Conservation (phyloP, 306 rosid genomes). For the Acacia crassicarpa region DNA sequence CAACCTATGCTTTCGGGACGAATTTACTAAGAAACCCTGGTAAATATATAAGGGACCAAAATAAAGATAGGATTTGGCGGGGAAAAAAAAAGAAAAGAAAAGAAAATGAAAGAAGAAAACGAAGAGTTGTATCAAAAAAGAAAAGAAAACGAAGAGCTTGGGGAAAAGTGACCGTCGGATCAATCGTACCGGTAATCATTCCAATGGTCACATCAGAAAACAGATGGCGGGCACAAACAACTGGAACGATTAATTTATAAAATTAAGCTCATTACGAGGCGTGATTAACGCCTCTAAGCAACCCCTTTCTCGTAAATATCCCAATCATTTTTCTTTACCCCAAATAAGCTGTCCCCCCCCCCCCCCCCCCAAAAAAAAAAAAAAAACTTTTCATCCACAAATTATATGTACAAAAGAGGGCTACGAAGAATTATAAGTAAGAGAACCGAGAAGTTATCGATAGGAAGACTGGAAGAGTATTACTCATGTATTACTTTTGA, state of each 20-base stretch:
- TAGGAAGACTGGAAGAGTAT: too few relatives aligned
- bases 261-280: slow-evolving; percentile 39
- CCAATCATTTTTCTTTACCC: not conserved
- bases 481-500: too few relatives aligned
- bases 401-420: not conserved
- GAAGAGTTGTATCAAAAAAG: too few relatives aligned
- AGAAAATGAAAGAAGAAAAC: too few relatives aligned
- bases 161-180: not conserved
- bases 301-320: slow-evolving; percentile 27
- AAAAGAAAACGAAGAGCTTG: too few relatives aligned
- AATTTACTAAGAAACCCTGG: too few relatives aligned
- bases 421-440: too few relatives aligned
- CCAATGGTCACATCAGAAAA: not conserved
- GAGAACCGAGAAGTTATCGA: too few relatives aligned
- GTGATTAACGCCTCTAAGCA: slow-evolving; percentile 46
- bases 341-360: not conserved
- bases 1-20: too few relatives aligned
- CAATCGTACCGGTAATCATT: not conserved
- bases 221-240: not conserved
- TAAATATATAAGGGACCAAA: too few relatives aligned
- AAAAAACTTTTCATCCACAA: not conserved
- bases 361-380: not conserved
- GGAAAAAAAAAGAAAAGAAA: too few relatives aligned
- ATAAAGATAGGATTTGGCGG: too few relatives aligned
- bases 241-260: slow-evolving; percentile 19